phyloP scores from a whole-genome alignment of 2,329 filamentous ascomycete species.

The Penicillium aurantiogriseum region DNA sequence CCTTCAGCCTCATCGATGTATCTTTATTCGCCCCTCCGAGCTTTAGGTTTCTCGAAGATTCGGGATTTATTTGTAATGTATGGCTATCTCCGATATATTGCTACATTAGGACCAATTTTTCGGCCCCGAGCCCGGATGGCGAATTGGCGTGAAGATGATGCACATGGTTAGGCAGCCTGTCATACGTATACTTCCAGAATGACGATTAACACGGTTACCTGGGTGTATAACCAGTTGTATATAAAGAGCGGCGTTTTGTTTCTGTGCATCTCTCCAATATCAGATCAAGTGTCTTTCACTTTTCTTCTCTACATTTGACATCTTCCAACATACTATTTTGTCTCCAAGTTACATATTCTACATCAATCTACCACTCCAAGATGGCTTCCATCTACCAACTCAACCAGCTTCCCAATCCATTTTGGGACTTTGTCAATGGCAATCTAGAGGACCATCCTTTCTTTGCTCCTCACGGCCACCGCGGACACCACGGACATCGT shows the following conservation, averaged over 20 bases:
- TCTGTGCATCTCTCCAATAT: neutral
- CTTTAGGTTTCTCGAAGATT: neutral
- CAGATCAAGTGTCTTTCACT: constrained; percentile 7
- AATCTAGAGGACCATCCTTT: constrained; percentile 51
- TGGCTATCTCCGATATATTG: constrained; percentile 1
- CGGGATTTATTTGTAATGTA: neutral
- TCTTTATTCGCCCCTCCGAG: constrained; percentile 9
- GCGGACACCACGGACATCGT: constrained; percentile 10
- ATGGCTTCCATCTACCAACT: constrained; percentile 57
- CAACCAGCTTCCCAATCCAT: constrained; percentile 51
- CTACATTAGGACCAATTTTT: neutral
- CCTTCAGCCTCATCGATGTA: neutral
- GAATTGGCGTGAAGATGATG: constrained; percentile 2
- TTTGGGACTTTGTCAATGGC: constrained; percentile 56
- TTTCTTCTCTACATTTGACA: constrained; percentile 1
- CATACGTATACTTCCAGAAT: constrained; percentile 13
- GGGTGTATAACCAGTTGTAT: constrained; percentile 3
- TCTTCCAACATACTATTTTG: neutral
- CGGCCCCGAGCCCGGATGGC: constrained; percentile 3
- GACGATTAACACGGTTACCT: constrained; percentile 13
- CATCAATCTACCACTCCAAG: constrained; percentile 19
- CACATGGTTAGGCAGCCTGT: constrained; percentile 15
- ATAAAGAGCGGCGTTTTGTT: constrained; percentile 5
- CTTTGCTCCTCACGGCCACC: constrained; percentile 38
- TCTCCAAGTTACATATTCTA: neutral